These are phyloP conservation scores for Melaleuca quinquenervia DNA, from an alignment of 345 rosid species.

Conservation along the genomic window DNA sequence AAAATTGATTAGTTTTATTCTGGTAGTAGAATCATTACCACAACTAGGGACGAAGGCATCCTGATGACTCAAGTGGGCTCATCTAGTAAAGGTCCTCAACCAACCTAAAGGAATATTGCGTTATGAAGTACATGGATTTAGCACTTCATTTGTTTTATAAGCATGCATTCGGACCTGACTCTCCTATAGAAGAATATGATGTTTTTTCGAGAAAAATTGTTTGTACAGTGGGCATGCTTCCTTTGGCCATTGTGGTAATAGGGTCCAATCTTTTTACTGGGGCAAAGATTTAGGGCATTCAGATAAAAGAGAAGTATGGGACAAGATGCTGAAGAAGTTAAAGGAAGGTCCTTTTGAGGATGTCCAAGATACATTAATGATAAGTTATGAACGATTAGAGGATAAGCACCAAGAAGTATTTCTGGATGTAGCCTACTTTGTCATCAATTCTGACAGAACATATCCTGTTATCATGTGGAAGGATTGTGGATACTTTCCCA, in stretches of 20 bases:
- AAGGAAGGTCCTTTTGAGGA: not conserved
- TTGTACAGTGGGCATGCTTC: not conserved
- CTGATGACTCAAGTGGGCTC: not conserved
- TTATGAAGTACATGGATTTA: not conserved
- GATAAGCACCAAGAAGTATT: not conserved
- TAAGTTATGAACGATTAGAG: not conserved
- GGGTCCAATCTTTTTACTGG: not conserved
- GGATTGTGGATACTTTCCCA: not conserved
- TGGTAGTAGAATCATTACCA: slow-evolving; percentile 6
- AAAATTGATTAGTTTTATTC: not conserved
- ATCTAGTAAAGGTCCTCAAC: not conserved
- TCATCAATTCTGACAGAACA: not conserved
- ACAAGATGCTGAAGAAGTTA: not conserved
- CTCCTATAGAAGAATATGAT: not conserved
- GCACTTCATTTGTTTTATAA: not conserved
- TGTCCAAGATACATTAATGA: not conserved
- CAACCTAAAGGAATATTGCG: not conserved
- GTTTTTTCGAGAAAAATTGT: not conserved
- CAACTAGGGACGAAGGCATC: not conserved
- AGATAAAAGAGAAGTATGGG: not conserved
- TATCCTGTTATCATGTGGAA: not conserved
- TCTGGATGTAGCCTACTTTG: not conserved
- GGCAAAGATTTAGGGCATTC: not conserved
- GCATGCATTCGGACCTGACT: not conserved
- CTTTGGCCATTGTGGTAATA: not conserved